Conservation (phyloP, 2,329 filamentous ascomycete genomes). For the Keithomyces neogunnii region DNA sequence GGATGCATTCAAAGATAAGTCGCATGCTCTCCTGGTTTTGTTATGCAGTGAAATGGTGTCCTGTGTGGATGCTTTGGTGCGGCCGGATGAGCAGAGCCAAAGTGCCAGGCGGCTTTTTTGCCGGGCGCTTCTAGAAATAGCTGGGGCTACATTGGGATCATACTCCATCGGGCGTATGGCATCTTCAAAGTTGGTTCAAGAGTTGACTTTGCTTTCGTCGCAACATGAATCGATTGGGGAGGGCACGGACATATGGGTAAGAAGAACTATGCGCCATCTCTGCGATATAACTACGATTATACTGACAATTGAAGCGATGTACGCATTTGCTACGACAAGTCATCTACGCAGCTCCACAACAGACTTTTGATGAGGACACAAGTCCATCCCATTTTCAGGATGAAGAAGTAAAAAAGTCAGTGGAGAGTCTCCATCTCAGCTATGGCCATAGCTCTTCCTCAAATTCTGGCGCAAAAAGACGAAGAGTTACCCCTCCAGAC, state of each 20-base stretch:
- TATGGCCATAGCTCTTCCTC: slow-evolving; percentile 11
- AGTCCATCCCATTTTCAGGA: slow-evolving; percentile 22
- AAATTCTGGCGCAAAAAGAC: slow-evolving; percentile 17
- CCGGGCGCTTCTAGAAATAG: slow-evolving; percentile 28
- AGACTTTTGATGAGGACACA: slow-evolving; percentile 14
- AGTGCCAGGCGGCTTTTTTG: slow-evolving; percentile 27
- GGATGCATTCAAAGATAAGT: slow-evolving; percentile 24
- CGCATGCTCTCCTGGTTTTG: slow-evolving; percentile 28
- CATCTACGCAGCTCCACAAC: slow-evolving; percentile 11
- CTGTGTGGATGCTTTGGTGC: slow-evolving; percentile 21
- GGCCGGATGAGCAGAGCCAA: slow-evolving; percentile 16
- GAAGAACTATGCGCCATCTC: neutral
- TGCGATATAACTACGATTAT: neutral
- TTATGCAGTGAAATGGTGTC: slow-evolving; percentile 33
- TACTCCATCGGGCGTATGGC: slow-evolving; percentile 29
- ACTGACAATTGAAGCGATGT: slow-evolving; percentile 21
- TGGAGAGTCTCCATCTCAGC: slow-evolving; percentile 21
- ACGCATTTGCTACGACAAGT: slow-evolving; percentile 20
- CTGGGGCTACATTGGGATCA: slow-evolving; percentile 24
- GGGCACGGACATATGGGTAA: slow-evolving; percentile 34
- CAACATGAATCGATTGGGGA: slow-evolving; percentile 22
- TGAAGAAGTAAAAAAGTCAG: slow-evolving; percentile 17
- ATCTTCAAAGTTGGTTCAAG: slow-evolving; percentile 33
- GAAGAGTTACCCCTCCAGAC: slow-evolving; percentile 16
- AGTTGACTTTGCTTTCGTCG: slow-evolving; percentile 26